Base-by-base conservation (phyloP, 805 yeast genomes). In the Saturnispora besseyi region DNA sequence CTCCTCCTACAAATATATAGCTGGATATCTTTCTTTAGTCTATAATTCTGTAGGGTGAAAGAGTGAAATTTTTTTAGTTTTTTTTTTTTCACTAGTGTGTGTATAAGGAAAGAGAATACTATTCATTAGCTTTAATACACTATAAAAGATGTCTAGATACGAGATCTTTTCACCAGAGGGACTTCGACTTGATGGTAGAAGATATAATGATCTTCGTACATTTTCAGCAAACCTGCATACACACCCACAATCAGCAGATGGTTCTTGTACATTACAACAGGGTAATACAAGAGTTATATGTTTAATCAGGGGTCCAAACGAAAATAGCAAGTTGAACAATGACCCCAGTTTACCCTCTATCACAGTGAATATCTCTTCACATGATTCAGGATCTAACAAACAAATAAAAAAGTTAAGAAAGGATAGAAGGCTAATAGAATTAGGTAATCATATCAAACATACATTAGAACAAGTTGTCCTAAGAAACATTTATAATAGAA, bases 91-190 rank as follows among this genome's bases (percentile, higher is more conserved):
- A 6, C 4, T 38, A 18, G 11, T 8, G 10, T 36, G 18, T 18
- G 21, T 7, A 45, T 21, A 8, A 26, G 38, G 28, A 18, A 10
- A 15, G 9, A 18, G 22, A 7, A 13, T 33, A 26, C 10, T 21
- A 11, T 15, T 31, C 31, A 28, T 12, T 24, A 15, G 11, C 12
- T 7, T 15, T 18, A 21, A 8, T 29, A n/a, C 9, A 10, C 43
- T n/a, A 24, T 30, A 18, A 10, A 28, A 13, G 15, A 63, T 63
- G 67, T 62, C 64, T 37, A 55, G 86, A 49, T 67, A 81, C 58
- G 99, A 93, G 71, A 67, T 93, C 42, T 91, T 87, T 62, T 90
- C 97, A 0, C 96, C 96, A 6, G 98, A 93, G 67, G 99, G 99
- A 4, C 74, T 93, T 44, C 74, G 99, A 55, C 71, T 84, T 12